Evolutionary conservation across 2,329 filamentous ascomycete genomes (phyloP), one percentile per base, ranked within the genome.

Genomic region (Cordyceps cateniannulata): DNA sequence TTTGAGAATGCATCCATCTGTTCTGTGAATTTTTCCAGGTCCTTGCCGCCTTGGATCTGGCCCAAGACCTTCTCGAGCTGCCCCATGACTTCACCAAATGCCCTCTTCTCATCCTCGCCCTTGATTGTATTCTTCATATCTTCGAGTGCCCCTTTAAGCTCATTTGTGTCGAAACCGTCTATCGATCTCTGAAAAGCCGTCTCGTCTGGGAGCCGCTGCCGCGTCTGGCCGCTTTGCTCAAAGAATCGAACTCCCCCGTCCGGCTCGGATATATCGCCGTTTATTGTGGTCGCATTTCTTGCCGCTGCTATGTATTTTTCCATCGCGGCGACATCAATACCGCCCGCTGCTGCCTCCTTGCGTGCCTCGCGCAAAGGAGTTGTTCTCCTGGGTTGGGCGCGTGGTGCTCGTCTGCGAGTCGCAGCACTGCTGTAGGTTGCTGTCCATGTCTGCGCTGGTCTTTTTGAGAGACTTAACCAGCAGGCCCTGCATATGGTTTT

Each of bases 211-310:
- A 82, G 68, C 63, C 75, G 73, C 18, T 69, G 73, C 14, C 79
- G 65, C 8, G 67, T 65, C 32, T 69, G 64, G 3, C 72, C 71
- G 16, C 74, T 73, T 66, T 82, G 76, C 59, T 84, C 79, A 63
- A 81, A 84, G 66, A 75, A 82, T 9, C 76, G 74, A 12, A 82
- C 73, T 3, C 71, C 69, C 40, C 70, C 72, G 18, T 68, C 62
- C 2, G 29, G 12, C 2, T n/a, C 42, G 12, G 55, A 20, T 14
- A 29, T 7, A 12, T 32, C 44, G n/a, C 29, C 24, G 18, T n/a
- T 32, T 40, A 56, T 16, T 32, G 57, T 29, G 8, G 24, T 29
- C 52, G 51, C 35, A 3, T 50, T 45, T 12, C 6, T 51, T 1
- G 52, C 27, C 29, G 50, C 22, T 24, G 20, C 25, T 32, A 61